Conservation (phyloP, 306 rosid species). For the Dalbergia oliveri region DNA sequence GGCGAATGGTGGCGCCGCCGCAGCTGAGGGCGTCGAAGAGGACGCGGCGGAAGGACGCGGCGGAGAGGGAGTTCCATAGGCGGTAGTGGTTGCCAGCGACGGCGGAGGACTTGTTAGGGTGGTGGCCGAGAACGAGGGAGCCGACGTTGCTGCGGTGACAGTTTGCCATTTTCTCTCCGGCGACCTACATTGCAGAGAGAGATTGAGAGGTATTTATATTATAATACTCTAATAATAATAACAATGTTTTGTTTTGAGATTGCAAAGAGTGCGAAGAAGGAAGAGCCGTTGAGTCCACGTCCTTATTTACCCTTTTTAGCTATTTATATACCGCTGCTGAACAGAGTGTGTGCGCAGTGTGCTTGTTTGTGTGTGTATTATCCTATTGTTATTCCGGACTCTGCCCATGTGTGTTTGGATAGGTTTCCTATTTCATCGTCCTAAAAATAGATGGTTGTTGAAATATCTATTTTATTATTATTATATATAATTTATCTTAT, state of each 20-base stretch:
- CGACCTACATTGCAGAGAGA: constrained; percentile 55
- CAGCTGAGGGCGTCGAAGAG: constrained; percentile 84
- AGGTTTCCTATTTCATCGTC: no score
- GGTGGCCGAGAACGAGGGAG: constrained; percentile 68
- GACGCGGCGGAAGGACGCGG: constrained; percentile 74
- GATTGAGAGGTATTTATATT: neutral
- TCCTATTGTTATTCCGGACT: no score
- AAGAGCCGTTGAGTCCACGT: constrained; percentile 48
- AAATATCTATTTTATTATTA: no score
- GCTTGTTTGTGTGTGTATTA: no score
- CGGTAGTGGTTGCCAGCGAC: constrained; percentile 58
- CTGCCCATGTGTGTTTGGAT: no score
- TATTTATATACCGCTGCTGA: constrained; percentile 18
- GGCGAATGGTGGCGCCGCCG: constrained; percentile 84
- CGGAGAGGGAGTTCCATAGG: constrained; percentile 66
- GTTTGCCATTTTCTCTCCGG: constrained; percentile 64
- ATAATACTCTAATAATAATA: no score
- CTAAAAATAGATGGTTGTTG: no score
- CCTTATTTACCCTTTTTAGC: neutral
- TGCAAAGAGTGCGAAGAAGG: neutral
- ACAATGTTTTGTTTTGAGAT: neutral
- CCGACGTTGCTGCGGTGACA: constrained; percentile 72
- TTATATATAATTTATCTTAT: no score
- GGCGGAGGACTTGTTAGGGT: constrained; percentile 39
- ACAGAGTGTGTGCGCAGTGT: neutral